Conservation (phyloP, 2,329 filamentous ascomycete species). For the Massarina eburnea region DNA sequence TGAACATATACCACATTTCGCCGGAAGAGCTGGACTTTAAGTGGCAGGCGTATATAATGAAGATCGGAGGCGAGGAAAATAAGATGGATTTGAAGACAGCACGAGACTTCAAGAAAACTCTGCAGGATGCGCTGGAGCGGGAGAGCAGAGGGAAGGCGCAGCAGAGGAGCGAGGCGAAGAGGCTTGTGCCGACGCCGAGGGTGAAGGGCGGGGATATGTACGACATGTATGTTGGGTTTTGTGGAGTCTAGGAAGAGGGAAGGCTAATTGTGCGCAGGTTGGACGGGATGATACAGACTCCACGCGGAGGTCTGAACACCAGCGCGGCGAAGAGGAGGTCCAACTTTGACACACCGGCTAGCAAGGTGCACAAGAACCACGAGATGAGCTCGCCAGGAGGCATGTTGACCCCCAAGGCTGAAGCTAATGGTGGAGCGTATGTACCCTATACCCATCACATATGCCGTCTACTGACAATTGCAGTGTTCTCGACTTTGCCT, state of each 20-base stretch:
- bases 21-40: conserved; percentile 93
- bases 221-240: conserved; percentile 63
- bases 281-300: conserved; percentile 51
- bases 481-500: conserved; percentile 68
- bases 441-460: conserved; percentile 13
- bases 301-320: conserved; percentile 44
- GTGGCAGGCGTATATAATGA: conserved; percentile 98
- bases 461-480: conserved; percentile 12
- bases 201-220: conserved; percentile 68
- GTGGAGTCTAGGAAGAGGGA: not conserved
- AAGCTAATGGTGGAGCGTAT: conserved; percentile 44
- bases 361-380: conserved; percentile 43
- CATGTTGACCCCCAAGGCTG: conserved; percentile 33
- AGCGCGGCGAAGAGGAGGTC: conserved; percentile 57
- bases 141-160: conserved; percentile 69
- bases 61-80: conserved; percentile 81
- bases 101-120: conserved; percentile 78
- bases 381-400: conserved; percentile 55
- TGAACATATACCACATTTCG: conserved; percentile 78
- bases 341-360: conserved; percentile 53
- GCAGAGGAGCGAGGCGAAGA: conserved; percentile 62
- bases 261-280: conserved; percentile 39
- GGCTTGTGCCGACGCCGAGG: conserved; percentile 61
- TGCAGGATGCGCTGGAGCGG: conserved; percentile 82
- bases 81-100: conserved; percentile 70